A percentile compares a stretch with the other conserved stretches of the same genome.
Conservation (phyloP, 1,284 basidiomycete genomes). For the Xanthoconium separans region DNA sequence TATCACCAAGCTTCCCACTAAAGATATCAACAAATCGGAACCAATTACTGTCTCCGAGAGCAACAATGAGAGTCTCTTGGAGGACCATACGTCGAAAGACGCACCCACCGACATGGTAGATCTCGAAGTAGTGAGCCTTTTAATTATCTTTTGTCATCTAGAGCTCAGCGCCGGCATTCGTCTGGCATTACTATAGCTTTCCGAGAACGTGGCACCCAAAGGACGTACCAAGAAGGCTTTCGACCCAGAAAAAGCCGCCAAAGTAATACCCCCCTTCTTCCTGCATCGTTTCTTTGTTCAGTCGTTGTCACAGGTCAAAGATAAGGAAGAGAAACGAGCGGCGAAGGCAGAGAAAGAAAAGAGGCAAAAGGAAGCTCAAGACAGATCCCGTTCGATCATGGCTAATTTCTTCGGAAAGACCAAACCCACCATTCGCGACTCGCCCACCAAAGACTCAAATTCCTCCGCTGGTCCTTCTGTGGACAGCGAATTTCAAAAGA, state of each 20-base stretch:
- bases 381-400: constrained; percentile 73
- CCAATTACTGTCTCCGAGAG: constrained; percentile 9
- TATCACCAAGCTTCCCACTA: constrained; percentile 38
- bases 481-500: constrained; percentile 67
- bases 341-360: constrained; percentile 57
- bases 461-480: constrained; percentile 40
- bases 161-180: not conserved
- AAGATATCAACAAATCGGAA: constrained; percentile 37
- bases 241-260: constrained; percentile 60
- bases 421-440: constrained; percentile 35
- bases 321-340: constrained; percentile 60
- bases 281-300: constrained; percentile 5
- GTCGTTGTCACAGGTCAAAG: constrained; percentile 52
- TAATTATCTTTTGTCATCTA: not conserved
- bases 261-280: constrained; percentile 40
- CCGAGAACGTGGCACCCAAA: constrained; percentile 18
- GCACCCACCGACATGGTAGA: constrained; percentile 31
- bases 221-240: constrained; percentile 48
- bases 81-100: constrained; percentile 21
- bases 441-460: constrained; percentile 34
- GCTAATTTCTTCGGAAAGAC: constrained; percentile 71
- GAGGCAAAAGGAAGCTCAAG: constrained; percentile 65
- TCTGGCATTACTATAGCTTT: constrained; percentile 13
- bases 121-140: constrained; percentile 35
- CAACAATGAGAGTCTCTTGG: not conserved